Base-by-base conservation (phyloP, 2,329 filamentous ascomycete genomes). In the Raffaelea albimanens region DNA sequence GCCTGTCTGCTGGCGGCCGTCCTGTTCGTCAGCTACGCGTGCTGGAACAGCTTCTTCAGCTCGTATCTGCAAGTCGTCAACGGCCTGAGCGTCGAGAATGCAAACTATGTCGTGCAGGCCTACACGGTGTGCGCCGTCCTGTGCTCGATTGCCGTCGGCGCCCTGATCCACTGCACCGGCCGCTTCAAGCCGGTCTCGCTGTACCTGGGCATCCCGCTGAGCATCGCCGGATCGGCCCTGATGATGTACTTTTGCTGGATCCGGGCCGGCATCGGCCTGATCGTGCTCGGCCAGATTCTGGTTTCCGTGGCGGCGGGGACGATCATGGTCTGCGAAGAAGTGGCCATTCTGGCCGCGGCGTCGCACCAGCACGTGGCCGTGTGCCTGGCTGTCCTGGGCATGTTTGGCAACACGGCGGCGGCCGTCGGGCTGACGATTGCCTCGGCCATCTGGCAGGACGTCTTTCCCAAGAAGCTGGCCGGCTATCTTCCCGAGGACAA, bases 381-480 rank as follows among this genome's bases (percentile, higher is more conserved):
- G 33, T 39, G 39, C 9, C 40, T 54, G 3, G 48, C 49, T 20
- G 11, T 52, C 14, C 43, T 47, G 4, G 45, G 46, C 47, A 38
- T 82, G 19, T 74, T 76, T 45, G 71, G 75, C 52, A 73, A 72
- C 47, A 70, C 82, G 47, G 80, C 78, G 45, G 76, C 74, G 34
- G 76, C 75, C 3, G 70, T 81, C 22, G 78, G 78, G 9, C 64
- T 67, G 1, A 72, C 77, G n/a, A 68, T 84, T 44, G 73, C 80
- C 2, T 72, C 72, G 0, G 77, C 77, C 5, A 73, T 84, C 53
- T 84, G 79, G 78, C 76, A 73, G 0, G 68, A 71, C 52, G 64
- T 73, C 14, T 73, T 83, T 54, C 74, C 75, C 5, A 59, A 58
- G 22, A 71, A 69, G 33, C 66, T 82, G 8, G 58, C 60, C 29